Conservation (phyloP, 1,139 yeast species). For the Nadsonia starkeyi-henricii region DNA sequence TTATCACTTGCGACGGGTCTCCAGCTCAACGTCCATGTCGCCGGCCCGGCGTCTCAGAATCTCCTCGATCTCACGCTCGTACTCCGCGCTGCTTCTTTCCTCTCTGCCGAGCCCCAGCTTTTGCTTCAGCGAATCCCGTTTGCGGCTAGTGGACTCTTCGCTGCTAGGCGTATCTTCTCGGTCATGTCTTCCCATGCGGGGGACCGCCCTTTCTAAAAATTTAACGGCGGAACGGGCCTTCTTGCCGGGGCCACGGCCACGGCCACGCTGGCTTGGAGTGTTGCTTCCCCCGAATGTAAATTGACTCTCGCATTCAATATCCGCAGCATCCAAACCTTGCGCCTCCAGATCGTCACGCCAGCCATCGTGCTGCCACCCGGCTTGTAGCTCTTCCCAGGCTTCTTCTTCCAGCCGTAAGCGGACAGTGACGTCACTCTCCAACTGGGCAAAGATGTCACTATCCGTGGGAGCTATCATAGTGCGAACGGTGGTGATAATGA, state of each 20-base stretch:
- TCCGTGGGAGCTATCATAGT: conserved; percentile 52
- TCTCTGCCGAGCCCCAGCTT: conserved; percentile 15
- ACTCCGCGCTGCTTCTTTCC: conserved; percentile 18
- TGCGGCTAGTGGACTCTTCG: conserved; percentile 10
- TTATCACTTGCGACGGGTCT: too few species aligned
- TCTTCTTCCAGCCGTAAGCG: conserved; percentile 58
- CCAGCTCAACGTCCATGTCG: conserved; percentile 11
- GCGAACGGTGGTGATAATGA: conserved; percentile 44
- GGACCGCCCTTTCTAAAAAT: too few species aligned
- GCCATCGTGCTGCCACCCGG: conserved; percentile 45
- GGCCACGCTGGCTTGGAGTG: conserved; percentile 1
- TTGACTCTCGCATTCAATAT: conserved; percentile 3
- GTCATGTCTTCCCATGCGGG: conserved; percentile 12
- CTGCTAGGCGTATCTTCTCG: conserved; percentile 44
- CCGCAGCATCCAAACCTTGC: conserved; percentile 3
- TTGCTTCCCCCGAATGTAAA: background rate
- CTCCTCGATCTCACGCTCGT: conserved; percentile 26
- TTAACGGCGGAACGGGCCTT: conserved; percentile 13
- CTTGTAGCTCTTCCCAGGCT: conserved; percentile 58
- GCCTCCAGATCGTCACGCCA: conserved; percentile 11
- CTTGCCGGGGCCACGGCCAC: conserved; percentile 1
- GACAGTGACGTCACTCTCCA: conserved; percentile 58
- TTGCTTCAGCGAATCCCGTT: conserved; percentile 19
- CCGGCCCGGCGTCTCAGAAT: conserved; percentile 24
- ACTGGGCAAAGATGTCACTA: conserved; percentile 60